Conservation (phyloP, 2,329 filamentous ascomycete species). For the Claviceps spartinae region DNA sequence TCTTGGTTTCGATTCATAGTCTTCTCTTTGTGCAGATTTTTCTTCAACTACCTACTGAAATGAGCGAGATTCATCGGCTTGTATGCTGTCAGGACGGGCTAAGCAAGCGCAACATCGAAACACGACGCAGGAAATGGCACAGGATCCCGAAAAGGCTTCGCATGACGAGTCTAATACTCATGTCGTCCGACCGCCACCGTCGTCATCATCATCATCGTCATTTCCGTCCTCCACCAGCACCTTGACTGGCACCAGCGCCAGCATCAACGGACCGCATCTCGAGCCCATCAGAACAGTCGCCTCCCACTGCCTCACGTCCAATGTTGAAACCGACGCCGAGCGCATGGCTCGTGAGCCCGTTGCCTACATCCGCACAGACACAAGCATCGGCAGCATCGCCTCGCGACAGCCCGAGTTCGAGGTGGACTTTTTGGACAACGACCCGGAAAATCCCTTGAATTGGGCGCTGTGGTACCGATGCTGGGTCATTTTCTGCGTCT, state of each 20-base stretch:
- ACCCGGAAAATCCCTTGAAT: conserved; percentile 52
- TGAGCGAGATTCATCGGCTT: too few species aligned
- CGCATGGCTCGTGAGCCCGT: too few species aligned
- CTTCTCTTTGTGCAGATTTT: too few species aligned
- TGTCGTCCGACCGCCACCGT: neutral
- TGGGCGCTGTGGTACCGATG: conserved; percentile 42
- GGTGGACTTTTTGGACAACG: conserved; percentile 54
- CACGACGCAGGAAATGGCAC: neutral
- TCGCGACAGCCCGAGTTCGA: conserved; percentile 49
- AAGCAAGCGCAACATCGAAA: too few species aligned
- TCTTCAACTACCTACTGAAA: too few species aligned
- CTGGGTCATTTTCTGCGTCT: conserved; percentile 31
- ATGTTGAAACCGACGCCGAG: too few species aligned
- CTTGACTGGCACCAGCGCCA: conserved; percentile 12
- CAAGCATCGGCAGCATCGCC: conserved; percentile 26
- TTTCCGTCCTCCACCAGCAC: neutral
- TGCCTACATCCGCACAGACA: too few species aligned
- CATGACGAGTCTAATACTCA: neutral
- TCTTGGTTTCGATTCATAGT: too few species aligned
- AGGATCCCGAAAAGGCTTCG: neutral
- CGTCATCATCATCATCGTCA: neutral
- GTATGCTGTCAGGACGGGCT: too few species aligned
- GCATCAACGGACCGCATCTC: conserved; percentile 25
- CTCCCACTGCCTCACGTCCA: neutral
- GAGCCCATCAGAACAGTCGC: conserved; percentile 33